phyloP scores from a whole-genome alignment of 306 rosid genomes.

The Lagenaria siceraria region DNA sequence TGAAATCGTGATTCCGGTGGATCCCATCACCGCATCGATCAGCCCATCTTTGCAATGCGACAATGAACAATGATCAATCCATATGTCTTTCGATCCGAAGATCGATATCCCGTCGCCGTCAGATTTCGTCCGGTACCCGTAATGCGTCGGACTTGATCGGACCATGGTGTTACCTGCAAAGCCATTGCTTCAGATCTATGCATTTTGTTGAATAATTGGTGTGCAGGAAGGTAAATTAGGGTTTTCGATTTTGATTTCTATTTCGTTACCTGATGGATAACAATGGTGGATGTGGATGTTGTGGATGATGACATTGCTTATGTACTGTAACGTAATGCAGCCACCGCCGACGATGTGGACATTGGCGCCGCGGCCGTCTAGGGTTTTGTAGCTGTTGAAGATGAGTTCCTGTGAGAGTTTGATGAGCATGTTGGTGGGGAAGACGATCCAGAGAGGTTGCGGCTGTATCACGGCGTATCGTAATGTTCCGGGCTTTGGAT shows the following conservation, averaged over 20 bases:
- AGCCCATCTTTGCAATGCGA: constrained; percentile 85
- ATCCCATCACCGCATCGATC: constrained; percentile 79
- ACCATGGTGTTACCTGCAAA: constrained; percentile 45
- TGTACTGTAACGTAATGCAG: constrained; percentile 79
- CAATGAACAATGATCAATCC: constrained; percentile 80
- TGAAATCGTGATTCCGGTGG: constrained; percentile 73
- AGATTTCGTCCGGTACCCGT: constrained; percentile 51
- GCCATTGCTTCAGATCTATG: background rate
- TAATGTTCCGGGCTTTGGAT: constrained; percentile 64
- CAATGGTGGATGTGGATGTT: constrained; percentile 90
- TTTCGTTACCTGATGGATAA: constrained; percentile 47
- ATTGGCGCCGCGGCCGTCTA: constrained; percentile 92
- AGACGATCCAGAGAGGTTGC: constrained; percentile 76
- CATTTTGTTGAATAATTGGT: background rate
- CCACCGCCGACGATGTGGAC: constrained; percentile 96
- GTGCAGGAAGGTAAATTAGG: background rate
- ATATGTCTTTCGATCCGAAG: constrained; percentile 51
- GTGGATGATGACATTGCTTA: constrained; percentile 83
- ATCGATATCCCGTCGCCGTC: constrained; percentile 91
- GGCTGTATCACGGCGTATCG: constrained; percentile 66
- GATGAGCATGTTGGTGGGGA: constrained; percentile 66
- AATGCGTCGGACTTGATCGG: constrained; percentile 63
- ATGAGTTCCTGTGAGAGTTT: constrained; percentile 78
- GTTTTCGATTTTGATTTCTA: too few species aligned
- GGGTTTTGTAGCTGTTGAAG: constrained; percentile 76